Conservation (phyloP, 2,329 filamentous ascomycete species). For the Elsinoe fawcettii region DNA sequence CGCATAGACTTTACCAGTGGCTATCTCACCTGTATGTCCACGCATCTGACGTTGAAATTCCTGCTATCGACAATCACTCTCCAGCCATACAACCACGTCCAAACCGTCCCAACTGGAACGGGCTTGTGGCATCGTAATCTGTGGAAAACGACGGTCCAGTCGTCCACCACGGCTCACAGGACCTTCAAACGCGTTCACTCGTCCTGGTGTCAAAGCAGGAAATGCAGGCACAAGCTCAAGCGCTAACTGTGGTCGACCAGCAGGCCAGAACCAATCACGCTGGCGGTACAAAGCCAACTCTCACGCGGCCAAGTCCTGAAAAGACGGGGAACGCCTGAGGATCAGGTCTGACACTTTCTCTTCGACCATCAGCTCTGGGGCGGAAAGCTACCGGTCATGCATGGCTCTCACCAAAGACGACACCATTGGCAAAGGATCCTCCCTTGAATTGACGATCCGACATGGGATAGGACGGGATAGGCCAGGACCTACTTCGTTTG, state of each 20-base stretch:
- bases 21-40: not conserved
- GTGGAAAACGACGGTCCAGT: slow-evolving; percentile 12
- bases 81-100: slow-evolving; percentile 9
- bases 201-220: slow-evolving; percentile 14
- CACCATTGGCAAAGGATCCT: slow-evolving; percentile 12
- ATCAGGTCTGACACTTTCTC: not conserved
- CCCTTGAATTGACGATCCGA: slow-evolving; percentile 4
- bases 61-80: slow-evolving; percentile 1
- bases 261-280: slow-evolving; percentile 1
- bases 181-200: slow-evolving; percentile 5
- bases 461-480: not conserved
- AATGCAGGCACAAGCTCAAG: slow-evolving; percentile 16
- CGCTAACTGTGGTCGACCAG: slow-evolving; percentile 11
- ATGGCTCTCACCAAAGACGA: not conserved
- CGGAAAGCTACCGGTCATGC: slow-evolving; percentile 8
- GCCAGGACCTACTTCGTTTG: slow-evolving; percentile 2
- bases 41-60: not conserved
- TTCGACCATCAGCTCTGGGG: not conserved
- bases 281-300: slow-evolving; percentile 1
- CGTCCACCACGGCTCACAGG: slow-evolving; percentile 2
- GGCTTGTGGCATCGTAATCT: slow-evolving; percentile 8
- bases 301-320: slow-evolving; percentile 8
- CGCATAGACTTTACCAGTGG: not conserved
- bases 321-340: slow-evolving; percentile 11
- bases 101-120: slow-evolving; percentile 4